These are phyloP conservation scores for Aspergillus brunneoviolaceus DNA, from an alignment of 2,329 filamentous ascomycete genomes.

Conservation along the genomic window DNA sequence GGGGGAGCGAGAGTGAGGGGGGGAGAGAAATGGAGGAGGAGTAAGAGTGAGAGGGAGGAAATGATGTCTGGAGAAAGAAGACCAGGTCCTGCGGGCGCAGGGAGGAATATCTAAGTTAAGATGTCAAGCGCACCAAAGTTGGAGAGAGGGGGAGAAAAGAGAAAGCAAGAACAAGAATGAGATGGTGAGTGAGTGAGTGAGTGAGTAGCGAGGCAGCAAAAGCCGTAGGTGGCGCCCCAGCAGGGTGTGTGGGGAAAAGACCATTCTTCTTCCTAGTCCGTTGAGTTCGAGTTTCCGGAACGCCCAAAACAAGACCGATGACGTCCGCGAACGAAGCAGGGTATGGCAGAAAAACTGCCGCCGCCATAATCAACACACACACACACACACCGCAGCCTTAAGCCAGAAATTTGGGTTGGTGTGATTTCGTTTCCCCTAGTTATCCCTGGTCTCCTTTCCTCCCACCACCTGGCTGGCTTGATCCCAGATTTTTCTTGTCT, in stretches of 20 bases:
- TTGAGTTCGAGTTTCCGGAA: slow-evolving; percentile 17
- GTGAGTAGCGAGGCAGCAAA: slow-evolving; percentile 21
- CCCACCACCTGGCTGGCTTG: too few species aligned
- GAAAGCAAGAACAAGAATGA: slow-evolving; percentile 15
- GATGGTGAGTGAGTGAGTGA: slow-evolving; percentile 12
- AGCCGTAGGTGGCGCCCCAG: slow-evolving; percentile 23
- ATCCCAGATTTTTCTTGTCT: too few species aligned
- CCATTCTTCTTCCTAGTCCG: slow-evolving; percentile 13
- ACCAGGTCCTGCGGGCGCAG: not conserved
- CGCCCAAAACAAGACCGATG: slow-evolving; percentile 32
- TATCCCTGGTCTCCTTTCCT: too few species aligned
- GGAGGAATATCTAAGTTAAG: slow-evolving; percentile 1
- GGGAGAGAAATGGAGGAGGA: not conserved
- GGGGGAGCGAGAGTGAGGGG: slow-evolving; percentile 1
- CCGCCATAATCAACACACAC: not conserved
- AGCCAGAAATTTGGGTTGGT: not conserved
- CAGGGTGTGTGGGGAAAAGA: slow-evolving; percentile 32
- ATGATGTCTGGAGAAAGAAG: slow-evolving; percentile 7
- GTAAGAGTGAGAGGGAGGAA: slow-evolving; percentile 11
- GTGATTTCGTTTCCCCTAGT: too few species aligned
- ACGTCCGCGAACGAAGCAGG: slow-evolving; percentile 30
- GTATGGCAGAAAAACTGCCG: slow-evolving; percentile 16
- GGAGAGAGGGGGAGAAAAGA: not conserved
- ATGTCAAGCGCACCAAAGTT: not conserved
- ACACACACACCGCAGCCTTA: too few species aligned